Conservation (phyloP, 495 filamentous ascomycete genomes). For the Podospora bellae-mahoneyi region DNA sequence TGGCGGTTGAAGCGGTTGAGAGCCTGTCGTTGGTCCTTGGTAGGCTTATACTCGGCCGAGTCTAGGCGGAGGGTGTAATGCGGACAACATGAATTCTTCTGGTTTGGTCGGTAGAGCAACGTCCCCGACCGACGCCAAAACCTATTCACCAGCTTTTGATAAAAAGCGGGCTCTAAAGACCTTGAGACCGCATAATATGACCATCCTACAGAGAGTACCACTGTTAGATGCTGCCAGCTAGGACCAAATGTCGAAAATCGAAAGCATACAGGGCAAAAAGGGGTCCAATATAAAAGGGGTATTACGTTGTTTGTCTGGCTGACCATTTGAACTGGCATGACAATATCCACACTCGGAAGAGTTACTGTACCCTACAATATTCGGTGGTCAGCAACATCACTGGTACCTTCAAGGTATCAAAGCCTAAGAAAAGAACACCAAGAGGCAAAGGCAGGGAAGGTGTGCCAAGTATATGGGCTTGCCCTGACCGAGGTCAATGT, state of each 20-base stretch:
- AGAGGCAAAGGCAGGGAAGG: background rate
- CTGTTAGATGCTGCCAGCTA: slow-evolving; percentile 3
- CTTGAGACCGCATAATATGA: slow-evolving; percentile 75
- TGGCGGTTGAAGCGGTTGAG: slow-evolving; percentile 88
- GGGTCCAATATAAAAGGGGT: slow-evolving; percentile 9
- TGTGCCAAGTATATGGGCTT: background rate
- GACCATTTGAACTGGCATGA: slow-evolving; percentile 39
- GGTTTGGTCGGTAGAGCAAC: slow-evolving; percentile 92
- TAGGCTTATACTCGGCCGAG: slow-evolving; percentile 63
- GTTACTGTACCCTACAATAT: slow-evolving; percentile 42
- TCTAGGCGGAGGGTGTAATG: slow-evolving; percentile 90
- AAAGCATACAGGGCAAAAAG: background rate
- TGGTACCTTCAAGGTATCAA: background rate
- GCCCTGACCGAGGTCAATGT: background rate
- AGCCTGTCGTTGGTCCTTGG: slow-evolving; percentile 79
- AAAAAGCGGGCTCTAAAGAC: slow-evolving; percentile 65
- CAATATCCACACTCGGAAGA: slow-evolving; percentile 54
- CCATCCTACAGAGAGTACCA: slow-evolving; percentile 54
- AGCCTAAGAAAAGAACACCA: background rate
- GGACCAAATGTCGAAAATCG: background rate
- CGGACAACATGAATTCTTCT: slow-evolving; percentile 80
- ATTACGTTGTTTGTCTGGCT: slow-evolving; percentile 40
- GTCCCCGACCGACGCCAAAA: slow-evolving; percentile 83
- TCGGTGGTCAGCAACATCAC: background rate
- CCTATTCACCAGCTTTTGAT: slow-evolving; percentile 77